Percentiles rank a stretch among this genome's conserved stretches.
Conservation (phyloP, 805 yeast species). For the Candida tammaniensis region DNA sequence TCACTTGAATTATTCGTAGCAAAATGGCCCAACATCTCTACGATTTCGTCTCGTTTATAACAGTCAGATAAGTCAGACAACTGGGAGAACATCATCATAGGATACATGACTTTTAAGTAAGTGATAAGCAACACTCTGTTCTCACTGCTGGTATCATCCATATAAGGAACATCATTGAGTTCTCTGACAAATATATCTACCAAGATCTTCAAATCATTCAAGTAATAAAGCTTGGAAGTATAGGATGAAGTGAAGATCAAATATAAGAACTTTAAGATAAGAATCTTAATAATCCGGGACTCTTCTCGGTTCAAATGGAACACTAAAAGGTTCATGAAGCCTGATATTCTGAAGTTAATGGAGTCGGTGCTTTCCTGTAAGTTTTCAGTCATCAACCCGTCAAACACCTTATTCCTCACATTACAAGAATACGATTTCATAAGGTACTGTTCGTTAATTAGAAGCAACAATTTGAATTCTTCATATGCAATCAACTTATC, state of each 20-base stretch:
- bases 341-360: conserved; percentile 44
- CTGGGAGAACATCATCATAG: conserved; percentile 66
- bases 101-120: conserved; percentile 71
- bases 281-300: conserved; percentile 68
- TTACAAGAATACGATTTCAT: conserved; percentile 44
- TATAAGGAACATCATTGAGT: conserved; percentile 61
- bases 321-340: conserved; percentile 59
- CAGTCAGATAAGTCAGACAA: conserved; percentile 44
- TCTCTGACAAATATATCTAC: conserved; percentile 83
- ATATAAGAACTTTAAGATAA: conserved; percentile 77
- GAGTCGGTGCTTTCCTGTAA: conserved; percentile 21
- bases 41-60: conserved; percentile 58
- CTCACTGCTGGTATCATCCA: conserved; percentile 54
- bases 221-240: conserved; percentile 68
- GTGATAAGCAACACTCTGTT: conserved; percentile 47
- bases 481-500: conserved; percentile 54
- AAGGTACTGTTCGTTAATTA: conserved; percentile 86
- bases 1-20: conserved; percentile 4
- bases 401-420: conserved; percentile 51
- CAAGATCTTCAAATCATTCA: conserved; percentile 81
- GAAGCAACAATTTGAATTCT: conserved; percentile 66
- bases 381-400: conserved; percentile 46
- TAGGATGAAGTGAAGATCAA: conserved; percentile 64
- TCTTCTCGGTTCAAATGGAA: conserved; percentile 71
- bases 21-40: conserved; percentile 49